A percentile compares a stretch with the other conserved stretches of the same genome.
These are phyloP conservation scores for Cyclostephanos invisitatus DNA, from an alignment of 108 stramenopile genomes.

Conservation along the genomic window DNA sequence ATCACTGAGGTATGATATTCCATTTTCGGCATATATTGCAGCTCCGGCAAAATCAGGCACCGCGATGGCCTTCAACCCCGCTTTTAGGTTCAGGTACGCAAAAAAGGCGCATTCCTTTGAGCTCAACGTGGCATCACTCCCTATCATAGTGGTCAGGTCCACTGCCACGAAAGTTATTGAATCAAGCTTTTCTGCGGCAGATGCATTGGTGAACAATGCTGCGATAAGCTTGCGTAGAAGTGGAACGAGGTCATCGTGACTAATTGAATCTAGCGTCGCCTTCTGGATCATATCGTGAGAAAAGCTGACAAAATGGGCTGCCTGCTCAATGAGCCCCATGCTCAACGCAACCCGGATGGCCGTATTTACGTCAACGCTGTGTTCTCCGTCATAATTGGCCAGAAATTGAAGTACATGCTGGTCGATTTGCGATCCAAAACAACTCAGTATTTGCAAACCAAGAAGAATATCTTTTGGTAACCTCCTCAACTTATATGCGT, in stretches of 20 bases:
- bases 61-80: constrained; percentile 23
- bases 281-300: constrained; percentile 36
- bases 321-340: constrained; percentile 20
- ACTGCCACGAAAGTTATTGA: constrained; percentile 25
- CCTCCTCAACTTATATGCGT: constrained; percentile 16
- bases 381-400: constrained; percentile 15
- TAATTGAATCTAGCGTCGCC: constrained; percentile 16
- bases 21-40: constrained; percentile 25
- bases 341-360: constrained; percentile 4
- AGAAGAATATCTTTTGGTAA: constrained; percentile 14
- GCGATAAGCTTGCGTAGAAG: constrained; percentile 18
- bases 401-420: constrained; percentile 25
- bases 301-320: constrained; percentile 14
- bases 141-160: constrained; percentile 30
- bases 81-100: constrained; percentile 20
- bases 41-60: constrained; percentile 28
- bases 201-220: constrained; percentile 13
- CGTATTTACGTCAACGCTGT: constrained; percentile 20
- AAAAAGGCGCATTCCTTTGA: constrained; percentile 12
- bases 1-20: constrained; percentile 21
- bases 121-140: background rate
- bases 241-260: background rate
- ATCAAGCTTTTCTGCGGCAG: constrained; percentile 3
- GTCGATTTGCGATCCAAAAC: constrained; percentile 28
- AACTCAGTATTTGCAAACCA: constrained; percentile 27